Base-by-base conservation (phyloP, 2,329 filamentous ascomycete species). In the Hypocrella siamensis region DNA sequence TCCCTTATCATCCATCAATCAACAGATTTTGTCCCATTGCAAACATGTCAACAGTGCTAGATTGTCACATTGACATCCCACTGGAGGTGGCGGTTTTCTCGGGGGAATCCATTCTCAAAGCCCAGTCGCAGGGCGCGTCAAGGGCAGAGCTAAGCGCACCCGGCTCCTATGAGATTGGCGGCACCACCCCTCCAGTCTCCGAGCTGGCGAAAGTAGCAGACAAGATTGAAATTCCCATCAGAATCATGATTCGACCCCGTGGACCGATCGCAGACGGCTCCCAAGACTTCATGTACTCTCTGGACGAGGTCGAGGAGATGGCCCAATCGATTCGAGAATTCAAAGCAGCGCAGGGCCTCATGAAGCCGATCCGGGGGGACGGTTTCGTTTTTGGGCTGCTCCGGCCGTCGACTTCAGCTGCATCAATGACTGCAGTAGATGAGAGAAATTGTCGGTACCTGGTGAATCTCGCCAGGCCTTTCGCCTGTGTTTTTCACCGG, bases 81-180 rank as follows among this genome's bases (percentile, higher is more conserved):
- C 57, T 72, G 14, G 69, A 74, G 42, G 54, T 71, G 27, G 66
- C 69, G 34, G 58, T 67, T 41, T 74, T 73, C 47, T 63, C 62
- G 26, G 45, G 56, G 17, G 36, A 39, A 10, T 52, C 54, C 5
- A 63, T 60, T 21, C 40, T 49, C 22, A 37, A 41, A 8, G 63
- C 65, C 7, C 49, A 58, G 26, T 31, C 38, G 17, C 46, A 54
- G n/a, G 65, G 64, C 19, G 65, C 60, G 31, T 47, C 53, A 4
- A 62, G 68, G 26, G 49, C 73, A 30, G 68, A 74, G 44, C 55
- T 74, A 42, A 73, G 71, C 43, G 58, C 57, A 3, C 42, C 48
- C 8, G 60, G 54, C 3, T 71, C 68, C 1, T 72, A 72, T 39
- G 34, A 43, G 2, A 46, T 41, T 2, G 69, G 67, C 28, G 69